Evolutionary conservation across 129 eudicot genomes (phyloP), one percentile per base, ranked within the genome.

Genomic region (Flaveria bidentis): DNA sequence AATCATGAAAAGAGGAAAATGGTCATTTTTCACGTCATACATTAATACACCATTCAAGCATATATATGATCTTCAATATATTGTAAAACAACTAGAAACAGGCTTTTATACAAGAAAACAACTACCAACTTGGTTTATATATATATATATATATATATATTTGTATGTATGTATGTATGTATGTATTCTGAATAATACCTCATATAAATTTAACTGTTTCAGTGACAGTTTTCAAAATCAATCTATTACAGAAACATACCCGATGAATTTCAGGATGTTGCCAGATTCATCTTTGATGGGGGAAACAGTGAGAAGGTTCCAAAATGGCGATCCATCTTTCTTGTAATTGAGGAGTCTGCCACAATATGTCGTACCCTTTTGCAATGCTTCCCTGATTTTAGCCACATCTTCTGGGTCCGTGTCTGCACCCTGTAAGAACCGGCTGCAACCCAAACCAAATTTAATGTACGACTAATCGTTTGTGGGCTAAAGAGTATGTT

Each of bases 211-310:
- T 14, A 14, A 57, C 14, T 22, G 1, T 60, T 60, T 11, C 26
- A 14, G 8, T 26, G 26, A 57, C 1, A 9, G 12, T 23, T 60
- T 23, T 26, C 4, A 2, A 36, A 13, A 14, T 30, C 18, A 26
- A 4, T 0, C 9, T 8, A 9, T 18, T 18, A 62, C 45, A 8
- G 26, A 66, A 62, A 75, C 83, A 57, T 56, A 94, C 98, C 98
- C 97, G n/a, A 94, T 94, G 80, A 83, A 91, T 82, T 94, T 94
- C 82, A 94, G 98, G 65, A 85, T 90, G 82, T 86, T 94, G 55
- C 96, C 97, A 15, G 83, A 76, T 76, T 94, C 98, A 84, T 94
- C 98, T 73, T 94, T 94, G 84, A 94, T 94, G 2, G 98, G 98
- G 14, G 98, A 78, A 83, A 94, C 89, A 1, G 98, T 94, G 67